A percentile compares a stretch with the other conserved stretches of the same genome.
Evolutionary conservation across 2,329 filamentous ascomycete genomes (phyloP).

Genomic region (Sarocladiaceae sp.): DNA sequence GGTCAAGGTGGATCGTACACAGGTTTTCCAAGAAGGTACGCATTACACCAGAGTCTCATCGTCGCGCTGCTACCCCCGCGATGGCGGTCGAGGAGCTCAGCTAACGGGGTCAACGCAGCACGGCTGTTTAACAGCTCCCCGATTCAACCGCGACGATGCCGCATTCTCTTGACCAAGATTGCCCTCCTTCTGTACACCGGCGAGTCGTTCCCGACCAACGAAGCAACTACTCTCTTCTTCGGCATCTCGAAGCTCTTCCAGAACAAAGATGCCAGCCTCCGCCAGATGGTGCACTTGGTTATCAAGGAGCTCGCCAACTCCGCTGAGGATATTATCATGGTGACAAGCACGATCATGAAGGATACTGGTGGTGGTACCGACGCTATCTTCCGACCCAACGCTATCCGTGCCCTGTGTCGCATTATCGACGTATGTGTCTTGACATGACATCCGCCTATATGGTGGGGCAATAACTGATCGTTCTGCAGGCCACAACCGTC

Average conservation of each 20-base stretch:
- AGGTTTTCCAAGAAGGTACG: constrained; percentile 95
- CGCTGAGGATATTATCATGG: constrained; percentile 99
- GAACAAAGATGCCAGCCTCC: constrained; percentile 96
- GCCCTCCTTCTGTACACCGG: constrained; percentile 93
- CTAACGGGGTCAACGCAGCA: constrained; percentile 46
- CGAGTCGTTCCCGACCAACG: constrained; percentile 92
- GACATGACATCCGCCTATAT: background rate
- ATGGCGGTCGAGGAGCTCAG: constrained; percentile 13
- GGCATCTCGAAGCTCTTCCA: constrained; percentile 97
- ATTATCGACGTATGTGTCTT: constrained; percentile 76
- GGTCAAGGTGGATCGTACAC: constrained; percentile 95
- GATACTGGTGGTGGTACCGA: constrained; percentile 94
- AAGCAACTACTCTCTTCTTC: constrained; percentile 97
- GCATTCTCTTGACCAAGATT: constrained; percentile 95
- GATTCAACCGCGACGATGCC: constrained; percentile 94
- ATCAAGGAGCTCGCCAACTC: constrained; percentile 96
- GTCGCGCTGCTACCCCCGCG: constrained; percentile 6
- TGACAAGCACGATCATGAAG: constrained; percentile 99
- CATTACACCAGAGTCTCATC: constrained; percentile 16
- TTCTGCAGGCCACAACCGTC: constrained; percentile 73
- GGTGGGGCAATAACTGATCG: constrained; percentile 2
- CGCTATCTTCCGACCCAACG: constrained; percentile 89
- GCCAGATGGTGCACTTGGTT: constrained; percentile 97
- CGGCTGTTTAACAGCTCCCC: constrained; percentile 97
- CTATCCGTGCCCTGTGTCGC: constrained; percentile 88